Evolutionary conservation across 2,329 filamentous ascomycete species (phyloP).

Genomic region (Fusarium sp.): DNA sequence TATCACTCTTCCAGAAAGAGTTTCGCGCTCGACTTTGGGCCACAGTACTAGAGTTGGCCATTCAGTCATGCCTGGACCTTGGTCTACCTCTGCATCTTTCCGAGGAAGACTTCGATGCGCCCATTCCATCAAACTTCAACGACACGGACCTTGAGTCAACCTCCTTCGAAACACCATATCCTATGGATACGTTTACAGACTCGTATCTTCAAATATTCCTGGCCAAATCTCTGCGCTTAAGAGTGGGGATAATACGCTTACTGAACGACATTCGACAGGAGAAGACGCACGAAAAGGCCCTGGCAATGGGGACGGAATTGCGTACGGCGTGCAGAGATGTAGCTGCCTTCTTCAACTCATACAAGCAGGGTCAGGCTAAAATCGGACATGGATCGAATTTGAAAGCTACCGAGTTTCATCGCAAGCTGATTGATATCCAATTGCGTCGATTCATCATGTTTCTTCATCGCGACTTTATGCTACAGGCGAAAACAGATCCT

Average conservation of each 20-base stretch:
- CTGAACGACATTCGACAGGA: constrained; percentile 41
- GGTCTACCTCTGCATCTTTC: constrained; percentile 40
- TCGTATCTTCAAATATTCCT: constrained; percentile 41
- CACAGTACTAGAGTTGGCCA: constrained; percentile 40
- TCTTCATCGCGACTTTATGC: constrained; percentile 46
- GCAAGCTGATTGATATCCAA: constrained; percentile 42
- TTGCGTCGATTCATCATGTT: constrained; percentile 45
- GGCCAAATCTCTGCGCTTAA: constrained; percentile 37
- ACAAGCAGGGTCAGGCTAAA: neutral
- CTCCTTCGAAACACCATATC: constrained; percentile 1
- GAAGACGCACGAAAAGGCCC: constrained; percentile 38
- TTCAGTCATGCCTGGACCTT: constrained; percentile 43
- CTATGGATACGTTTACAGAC: constrained; percentile 34
- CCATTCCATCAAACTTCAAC: constrained; percentile 39
- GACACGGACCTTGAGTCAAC: constrained; percentile 37
- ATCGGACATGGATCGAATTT: constrained; percentile 9
- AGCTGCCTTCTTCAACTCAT: constrained; percentile 38
- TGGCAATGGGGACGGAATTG: constrained; percentile 36
- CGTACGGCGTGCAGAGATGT: constrained; percentile 41
- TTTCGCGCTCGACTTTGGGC: constrained; percentile 42
- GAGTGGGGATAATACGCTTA: constrained; percentile 36
- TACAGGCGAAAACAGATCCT: constrained; percentile 38
- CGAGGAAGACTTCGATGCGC: constrained; percentile 35
- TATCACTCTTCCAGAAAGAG: constrained; percentile 39
- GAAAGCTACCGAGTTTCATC: constrained; percentile 39